Conservation (phyloP, 2,329 filamentous ascomycete genomes). For the Xylariales sp. region DNA sequence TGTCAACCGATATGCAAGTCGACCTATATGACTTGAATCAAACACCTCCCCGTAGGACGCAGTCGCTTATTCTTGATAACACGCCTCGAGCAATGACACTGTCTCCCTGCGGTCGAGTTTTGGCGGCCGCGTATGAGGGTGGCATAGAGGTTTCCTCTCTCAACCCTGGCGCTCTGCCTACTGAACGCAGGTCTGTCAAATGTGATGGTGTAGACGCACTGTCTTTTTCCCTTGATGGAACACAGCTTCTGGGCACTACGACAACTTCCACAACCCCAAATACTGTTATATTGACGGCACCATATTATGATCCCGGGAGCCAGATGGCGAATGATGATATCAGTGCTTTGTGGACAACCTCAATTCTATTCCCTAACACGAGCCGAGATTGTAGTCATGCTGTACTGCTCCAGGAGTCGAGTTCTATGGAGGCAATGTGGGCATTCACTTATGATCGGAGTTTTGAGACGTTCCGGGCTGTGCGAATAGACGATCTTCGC, state of each 20-base stretch:
- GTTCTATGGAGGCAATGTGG: constrained; percentile 76
- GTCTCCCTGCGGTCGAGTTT: constrained; percentile 82
- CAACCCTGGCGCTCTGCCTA: constrained; percentile 69
- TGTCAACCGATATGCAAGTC: constrained; percentile 85
- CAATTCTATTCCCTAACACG: constrained; percentile 85
- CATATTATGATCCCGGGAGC: constrained; percentile 80
- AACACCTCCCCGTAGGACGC: constrained; percentile 74
- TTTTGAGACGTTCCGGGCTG: constrained; percentile 81
- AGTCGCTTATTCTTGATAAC: constrained; percentile 81
- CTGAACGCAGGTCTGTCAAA: constrained; percentile 79
- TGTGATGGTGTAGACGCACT: constrained; percentile 80
- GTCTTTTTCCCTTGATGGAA: constrained; percentile 81
- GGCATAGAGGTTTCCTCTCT: constrained; percentile 90
- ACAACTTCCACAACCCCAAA: constrained; percentile 71
- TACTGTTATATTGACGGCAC: constrained; percentile 81
- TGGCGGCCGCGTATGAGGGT: constrained; percentile 86
- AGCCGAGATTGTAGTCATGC: constrained; percentile 83
- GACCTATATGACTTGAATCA: constrained; percentile 81
- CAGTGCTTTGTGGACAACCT: constrained; percentile 84
- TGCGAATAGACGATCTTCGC: constrained; percentile 78
- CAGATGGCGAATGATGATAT: constrained; percentile 74
- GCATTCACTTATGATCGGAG: constrained; percentile 81
- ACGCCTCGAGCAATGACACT: constrained; percentile 81
- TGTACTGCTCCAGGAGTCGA: constrained; percentile 72
- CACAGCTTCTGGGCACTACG: constrained; percentile 81